Base-by-base conservation (phyloP, 2,329 filamentous ascomycete genomes). In the Alternaria sp. region DNA sequence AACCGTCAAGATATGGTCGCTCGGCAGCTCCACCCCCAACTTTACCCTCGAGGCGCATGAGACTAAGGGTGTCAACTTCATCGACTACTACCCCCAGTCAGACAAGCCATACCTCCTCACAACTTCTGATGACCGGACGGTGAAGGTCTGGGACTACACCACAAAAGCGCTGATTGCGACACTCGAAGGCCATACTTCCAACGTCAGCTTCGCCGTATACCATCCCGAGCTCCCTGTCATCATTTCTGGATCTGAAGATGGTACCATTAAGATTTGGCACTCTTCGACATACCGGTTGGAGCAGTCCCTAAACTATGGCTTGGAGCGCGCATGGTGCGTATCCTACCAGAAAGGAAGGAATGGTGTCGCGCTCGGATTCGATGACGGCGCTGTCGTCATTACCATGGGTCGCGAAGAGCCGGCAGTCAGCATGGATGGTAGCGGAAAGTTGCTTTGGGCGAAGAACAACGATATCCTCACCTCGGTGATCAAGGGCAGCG, bases 91-190 rank as follows among this genome's bases (percentile, higher is more conserved):
- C 72, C 88, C 88, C 5, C 86, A 88, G 64, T 86, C 85, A 26
- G 88, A 90, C 78, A 90, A 90, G 75, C 88, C 88, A 38, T 98
- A 99, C 76, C 89, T 99, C 46, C 89, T 99, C 65, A 99, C 95
- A 24, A 97, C 94, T 14, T 97, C 93, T 7, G 95, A 99, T 78
- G 95, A 98, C 80, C 89, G 92, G 72, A 98, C 94, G 1, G 93
- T 98, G 72, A 98, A 98, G 85, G 88, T 99, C 56, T 99, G 95
- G 94, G 95, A 99, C 78, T 98, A 99, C 84, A 98, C 94, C 12
- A 98, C 94, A 49, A 99, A 99, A 82, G 95, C 93, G 12, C 85
- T 98, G 67, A 97, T 98, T 76, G 95, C 95, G 30, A 98, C 94
- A 3, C 86, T 99, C 48, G 95, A 99, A 80, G 95, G 95, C 28